Base-by-base conservation (phyloP, 1,284 basidiomycete genomes). In the Naganishia sp. region DNA sequence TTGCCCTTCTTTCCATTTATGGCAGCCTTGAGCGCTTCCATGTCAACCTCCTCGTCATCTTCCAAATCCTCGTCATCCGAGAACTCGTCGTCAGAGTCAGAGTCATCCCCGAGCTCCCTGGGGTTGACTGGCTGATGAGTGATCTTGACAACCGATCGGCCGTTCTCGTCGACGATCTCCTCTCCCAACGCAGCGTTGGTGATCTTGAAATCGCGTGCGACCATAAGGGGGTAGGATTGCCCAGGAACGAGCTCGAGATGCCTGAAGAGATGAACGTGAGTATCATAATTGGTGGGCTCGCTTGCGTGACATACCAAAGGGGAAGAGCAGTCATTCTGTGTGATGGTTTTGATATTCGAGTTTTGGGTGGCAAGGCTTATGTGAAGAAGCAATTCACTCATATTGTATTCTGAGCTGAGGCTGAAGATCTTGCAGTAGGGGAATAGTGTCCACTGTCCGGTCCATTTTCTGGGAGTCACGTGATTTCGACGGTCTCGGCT, bases 161-260 rank as follows among this genome's bases (percentile, higher is more conserved):
- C 86, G 54, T 82, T 81, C 63, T 82, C 75, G 75, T 90, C 87
- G 45, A 78, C 81, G 68, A 94, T 83, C 71, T 85, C 83, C 71
- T 91, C 88, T 63, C 88, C 88, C 58, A 94, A 85, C 9, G 91
- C 86, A 63, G 89, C 86, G 79, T 92, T 93, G 76, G 90, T 92
- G 78, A 96, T 86, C 74, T 84, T 84, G 74, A 95, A 81, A 80
- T 93, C 90, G 50, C 84, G 83, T 68, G 85, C 83, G 63, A 90
- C 86, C 66, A 84, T 79, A 72, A 92, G 74, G 67, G 83, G 81
- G 73, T 86, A 81, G 64, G 85, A 80, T 74, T 47, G 56, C 60
- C 67, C 67, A 18, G 62, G 63, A 42, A 42, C 39, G 55, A 69
- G 60, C 57, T 66, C 68, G 42, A 69, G 64, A 32, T 69, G 68